Conservation (phyloP, 1,139 yeast species). For the Williopsis jadinii region DNA sequence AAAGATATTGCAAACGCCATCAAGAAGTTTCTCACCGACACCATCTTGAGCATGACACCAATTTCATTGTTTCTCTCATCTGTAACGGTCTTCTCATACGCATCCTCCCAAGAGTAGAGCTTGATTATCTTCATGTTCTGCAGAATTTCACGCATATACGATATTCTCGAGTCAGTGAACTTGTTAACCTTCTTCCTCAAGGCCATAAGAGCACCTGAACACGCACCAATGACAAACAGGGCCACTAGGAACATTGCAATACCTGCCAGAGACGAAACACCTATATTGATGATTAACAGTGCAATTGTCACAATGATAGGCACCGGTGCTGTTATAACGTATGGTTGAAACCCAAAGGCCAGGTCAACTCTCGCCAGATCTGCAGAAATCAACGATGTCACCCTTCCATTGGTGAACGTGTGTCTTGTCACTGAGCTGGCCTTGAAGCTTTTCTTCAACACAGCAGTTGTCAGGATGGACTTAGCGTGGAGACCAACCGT, state of each 20-base stretch:
- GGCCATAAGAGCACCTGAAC: constrained; percentile 34
- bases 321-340: constrained; percentile 55
- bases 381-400: constrained; percentile 71
- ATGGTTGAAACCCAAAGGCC: constrained; percentile 66
- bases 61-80: constrained; percentile 42
- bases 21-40: constrained; percentile 48
- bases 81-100: constrained; percentile 41
- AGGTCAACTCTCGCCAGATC: constrained; percentile 77
- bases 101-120: constrained; percentile 54
- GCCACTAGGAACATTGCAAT: constrained; percentile 42
- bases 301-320: constrained; percentile 54
- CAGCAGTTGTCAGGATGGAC: constrained; percentile 58
- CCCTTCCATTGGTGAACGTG: constrained; percentile 55
- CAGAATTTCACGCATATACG: constrained; percentile 43
- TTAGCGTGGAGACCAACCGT: constrained; percentile 64
- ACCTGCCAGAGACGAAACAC: constrained; percentile 69
- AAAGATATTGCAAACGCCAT: constrained; percentile 53
- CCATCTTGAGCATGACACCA: constrained; percentile 40
- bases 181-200: constrained; percentile 39
- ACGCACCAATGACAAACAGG: constrained; percentile 23
- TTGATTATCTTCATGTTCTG: constrained; percentile 47
- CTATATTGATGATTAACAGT: constrained; percentile 60
- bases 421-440: constrained; percentile 53
- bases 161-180: constrained; percentile 45
- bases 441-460: constrained; percentile 57